Percentiles rank a stretch among this genome's conserved stretches.
Evolutionary conservation across 1,139 yeast species (phyloP).

Genomic region (Sugiyamaella paludigena): DNA sequence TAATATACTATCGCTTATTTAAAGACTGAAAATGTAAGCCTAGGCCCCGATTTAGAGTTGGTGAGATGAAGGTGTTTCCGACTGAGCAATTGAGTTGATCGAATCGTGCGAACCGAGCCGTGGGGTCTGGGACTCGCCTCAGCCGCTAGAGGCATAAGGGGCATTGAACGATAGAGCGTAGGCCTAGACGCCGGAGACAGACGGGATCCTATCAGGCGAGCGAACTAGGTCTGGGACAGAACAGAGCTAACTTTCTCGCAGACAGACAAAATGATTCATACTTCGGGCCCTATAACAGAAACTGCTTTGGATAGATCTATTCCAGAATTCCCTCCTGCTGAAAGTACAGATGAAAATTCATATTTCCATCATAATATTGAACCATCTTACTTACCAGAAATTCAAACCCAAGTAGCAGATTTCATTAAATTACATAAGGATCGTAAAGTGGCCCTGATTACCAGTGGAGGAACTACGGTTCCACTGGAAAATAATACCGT

Average conservation of each 20-base stretch:
- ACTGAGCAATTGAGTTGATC: too few relatives aligned
- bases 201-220: too few relatives aligned
- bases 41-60: too few relatives aligned
- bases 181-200: too few relatives aligned
- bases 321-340: slow-evolving; percentile 79
- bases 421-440: slow-evolving; percentile 52
- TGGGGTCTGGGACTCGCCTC: too few relatives aligned
- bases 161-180: too few relatives aligned
- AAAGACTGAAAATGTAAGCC: too few relatives aligned
- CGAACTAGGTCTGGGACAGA: too few relatives aligned
- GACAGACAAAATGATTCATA: slow-evolving; percentile 43
- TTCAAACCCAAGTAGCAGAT: slow-evolving; percentile 53
- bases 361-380: slow-evolving; percentile 71
- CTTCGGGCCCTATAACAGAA: slow-evolving; percentile 67
- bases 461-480: slow-evolving; percentile 98
- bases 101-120: too few relatives aligned
- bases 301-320: slow-evolving; percentile 76
- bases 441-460: slow-evolving; percentile 69
- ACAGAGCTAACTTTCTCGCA: not conserved
- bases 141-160: too few relatives aligned
- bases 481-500: slow-evolving; percentile 97
- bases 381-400: slow-evolving; percentile 68
- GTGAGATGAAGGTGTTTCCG: too few relatives aligned
- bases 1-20: too few relatives aligned
- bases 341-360: slow-evolving; percentile 64